These are phyloP conservation scores for Heliamphora exappendiculata DNA, from an alignment of 148 eudicot species.

Conservation along the genomic window DNA sequence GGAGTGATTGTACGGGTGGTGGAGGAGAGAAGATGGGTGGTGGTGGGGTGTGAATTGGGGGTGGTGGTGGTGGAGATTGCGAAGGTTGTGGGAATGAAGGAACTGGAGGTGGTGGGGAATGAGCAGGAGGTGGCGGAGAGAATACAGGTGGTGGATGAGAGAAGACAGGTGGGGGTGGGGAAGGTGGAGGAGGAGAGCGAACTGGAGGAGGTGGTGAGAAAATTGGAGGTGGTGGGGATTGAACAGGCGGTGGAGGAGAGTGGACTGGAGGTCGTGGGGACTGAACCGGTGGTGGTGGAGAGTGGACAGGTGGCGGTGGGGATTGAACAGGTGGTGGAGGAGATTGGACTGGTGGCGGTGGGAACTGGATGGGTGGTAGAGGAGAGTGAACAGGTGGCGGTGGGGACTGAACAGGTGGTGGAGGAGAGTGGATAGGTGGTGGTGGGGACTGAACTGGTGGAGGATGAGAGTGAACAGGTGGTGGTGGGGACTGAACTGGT, in stretches of 20 bases:
- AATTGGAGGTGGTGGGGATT: slow-evolving; percentile 11
- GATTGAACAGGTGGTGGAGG: slow-evolving; percentile 17
- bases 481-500: slow-evolving; percentile 8
- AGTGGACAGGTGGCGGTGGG: slow-evolving; percentile 12
- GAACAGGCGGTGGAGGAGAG: slow-evolving; percentile 6
- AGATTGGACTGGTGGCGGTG: slow-evolving; percentile 8
- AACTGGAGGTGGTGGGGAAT: slow-evolving; percentile 12
- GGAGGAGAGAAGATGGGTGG: slow-evolving; percentile 1
- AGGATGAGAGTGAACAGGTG: slow-evolving; percentile 17
- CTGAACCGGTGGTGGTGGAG: slow-evolving; percentile 20
- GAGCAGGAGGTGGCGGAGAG: slow-evolving; percentile 2
- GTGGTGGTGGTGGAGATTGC: not conserved
- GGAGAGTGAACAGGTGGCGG: slow-evolving; percentile 7
- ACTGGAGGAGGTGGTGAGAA: slow-evolving; percentile 19
- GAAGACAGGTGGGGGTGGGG: slow-evolving; percentile 12
- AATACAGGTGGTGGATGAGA: not conserved
- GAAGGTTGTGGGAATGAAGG: not conserved
- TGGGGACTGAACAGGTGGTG: slow-evolving; percentile 8
- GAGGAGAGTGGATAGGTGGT: slow-evolving; percentile 8
- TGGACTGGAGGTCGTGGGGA: slow-evolving; percentile 23
- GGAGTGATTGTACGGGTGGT: not conserved
- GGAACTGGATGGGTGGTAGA: slow-evolving; percentile 11
- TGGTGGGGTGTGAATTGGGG: not conserved
- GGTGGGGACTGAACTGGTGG: slow-evolving; percentile 11
- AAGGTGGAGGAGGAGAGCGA: slow-evolving; percentile 8